phyloP scores from a whole-genome alignment of 805 yeast species.

The Candida succiphila region DNA sequence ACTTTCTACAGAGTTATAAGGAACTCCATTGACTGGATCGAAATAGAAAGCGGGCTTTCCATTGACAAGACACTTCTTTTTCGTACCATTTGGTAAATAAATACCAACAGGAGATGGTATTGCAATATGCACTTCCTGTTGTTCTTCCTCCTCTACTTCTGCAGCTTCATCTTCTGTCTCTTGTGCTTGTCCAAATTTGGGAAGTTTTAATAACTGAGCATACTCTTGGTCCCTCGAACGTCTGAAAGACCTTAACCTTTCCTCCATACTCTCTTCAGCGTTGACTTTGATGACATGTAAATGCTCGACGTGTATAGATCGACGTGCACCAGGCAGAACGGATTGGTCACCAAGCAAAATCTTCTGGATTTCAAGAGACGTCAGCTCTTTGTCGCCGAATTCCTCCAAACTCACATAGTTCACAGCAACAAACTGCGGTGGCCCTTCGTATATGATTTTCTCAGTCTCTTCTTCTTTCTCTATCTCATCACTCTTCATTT shows the following conservation, averaged over 20 bases:
- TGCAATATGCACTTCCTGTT: slow-evolving; percentile 37
- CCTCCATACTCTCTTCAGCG: slow-evolving; percentile 12
- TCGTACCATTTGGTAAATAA: slow-evolving; percentile 57
- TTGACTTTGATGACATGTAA: slow-evolving; percentile 18
- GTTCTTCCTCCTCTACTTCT: slow-evolving; percentile 33
- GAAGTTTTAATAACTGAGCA: slow-evolving; percentile 36
- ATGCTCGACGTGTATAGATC: slow-evolving; percentile 44
- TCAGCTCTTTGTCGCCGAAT: slow-evolving; percentile 25
- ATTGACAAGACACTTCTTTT: slow-evolving; percentile 61
- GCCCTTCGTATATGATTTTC: slow-evolving; percentile 45
- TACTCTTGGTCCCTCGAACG: slow-evolving; percentile 21
- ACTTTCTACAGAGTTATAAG: slow-evolving; percentile 78
- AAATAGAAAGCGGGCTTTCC: slow-evolving; percentile 75
- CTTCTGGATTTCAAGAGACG: slow-evolving; percentile 21
- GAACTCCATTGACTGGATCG: slow-evolving; percentile 83
- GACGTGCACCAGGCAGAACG: slow-evolving; percentile 36
- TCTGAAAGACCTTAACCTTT: slow-evolving; percentile 13
- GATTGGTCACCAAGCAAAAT: slow-evolving; percentile 59
- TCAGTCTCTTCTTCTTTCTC: slow-evolving; percentile 1
- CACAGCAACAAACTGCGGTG: slow-evolving; percentile 48
- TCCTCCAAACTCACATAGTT: slow-evolving; percentile 46
- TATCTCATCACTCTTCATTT: neutral
- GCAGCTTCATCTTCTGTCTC: slow-evolving; percentile 30
- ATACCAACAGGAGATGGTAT: slow-evolving; percentile 74
- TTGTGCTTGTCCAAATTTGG: slow-evolving; percentile 53